Conservation (phyloP, 148 eudicot genomes). For the Tetragonia tetragonoides region DNA sequence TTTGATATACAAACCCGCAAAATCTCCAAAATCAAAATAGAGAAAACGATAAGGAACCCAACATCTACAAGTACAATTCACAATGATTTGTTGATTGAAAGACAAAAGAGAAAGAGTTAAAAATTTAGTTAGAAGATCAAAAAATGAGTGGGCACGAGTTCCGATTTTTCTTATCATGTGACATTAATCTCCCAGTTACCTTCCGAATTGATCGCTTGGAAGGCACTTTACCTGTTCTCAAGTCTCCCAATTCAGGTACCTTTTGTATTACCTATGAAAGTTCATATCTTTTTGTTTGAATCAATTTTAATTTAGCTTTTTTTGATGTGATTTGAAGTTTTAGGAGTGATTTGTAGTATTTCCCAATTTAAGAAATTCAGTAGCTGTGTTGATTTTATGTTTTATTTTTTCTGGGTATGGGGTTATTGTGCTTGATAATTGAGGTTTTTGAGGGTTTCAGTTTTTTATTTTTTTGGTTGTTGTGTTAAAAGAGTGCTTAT, state of each 20-base stretch:
- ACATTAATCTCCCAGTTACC: constrained; percentile 82
- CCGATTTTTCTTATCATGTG: constrained; percentile 87
- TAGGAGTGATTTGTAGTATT: not conserved
- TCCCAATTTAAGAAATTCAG: not conserved
- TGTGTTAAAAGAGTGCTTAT: not conserved
- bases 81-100: not conserved
- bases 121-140: not conserved
- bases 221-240: constrained; percentile 46
- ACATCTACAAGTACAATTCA: not conserved
- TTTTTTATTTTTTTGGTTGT: not conserved
- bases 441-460: not conserved
- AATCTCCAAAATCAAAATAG: not conserved
- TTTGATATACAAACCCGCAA: not conserved
- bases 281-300: not conserved
- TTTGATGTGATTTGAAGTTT: not conserved
- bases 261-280: not conserved
- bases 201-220: constrained; percentile 74
- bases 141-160: constrained; percentile 77
- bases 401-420: not conserved
- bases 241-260: constrained; percentile 52
- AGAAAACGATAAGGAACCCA: not conserved
- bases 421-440: not conserved
- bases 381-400: not conserved
- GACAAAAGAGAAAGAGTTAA: not conserved
- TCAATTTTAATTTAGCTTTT: not conserved